phyloP scores from a whole-genome alignment of 768 basidiomycete species.

The Leccinum uliginosum region DNA sequence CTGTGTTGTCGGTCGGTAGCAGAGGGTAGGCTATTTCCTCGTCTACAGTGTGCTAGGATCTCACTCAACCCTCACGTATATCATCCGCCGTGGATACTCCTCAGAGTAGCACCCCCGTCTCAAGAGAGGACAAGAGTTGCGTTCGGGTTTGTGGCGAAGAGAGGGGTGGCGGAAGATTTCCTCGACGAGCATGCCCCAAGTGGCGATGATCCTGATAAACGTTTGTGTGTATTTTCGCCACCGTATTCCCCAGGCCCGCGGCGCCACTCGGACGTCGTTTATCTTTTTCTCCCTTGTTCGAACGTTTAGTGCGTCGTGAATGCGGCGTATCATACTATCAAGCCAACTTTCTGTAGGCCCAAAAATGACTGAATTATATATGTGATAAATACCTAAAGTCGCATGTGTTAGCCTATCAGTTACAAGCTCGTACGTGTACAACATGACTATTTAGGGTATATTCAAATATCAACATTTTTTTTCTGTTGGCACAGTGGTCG shows the following conservation, averaged over 20 bases:
- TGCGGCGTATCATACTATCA: not conserved
- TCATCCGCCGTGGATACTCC: slow-evolving; percentile 44
- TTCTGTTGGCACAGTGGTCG: too few species aligned
- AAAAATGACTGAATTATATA: too few species aligned
- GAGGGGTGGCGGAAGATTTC: slow-evolving; percentile 75
- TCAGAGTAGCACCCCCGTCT: slow-evolving; percentile 48
- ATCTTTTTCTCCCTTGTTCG: not conserved
- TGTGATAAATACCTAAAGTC: too few species aligned
- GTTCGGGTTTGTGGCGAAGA: slow-evolving; percentile 74
- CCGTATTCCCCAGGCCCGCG: not conserved
- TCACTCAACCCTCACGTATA: slow-evolving; percentile 51
- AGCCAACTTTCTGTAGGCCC: too few species aligned
- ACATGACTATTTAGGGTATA: too few species aligned
- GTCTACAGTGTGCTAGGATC: not conserved
- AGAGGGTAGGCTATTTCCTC: slow-evolving; percentile 58
- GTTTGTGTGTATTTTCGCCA: not conserved
- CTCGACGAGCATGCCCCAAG: slow-evolving; percentile 66
- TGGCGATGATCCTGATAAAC: slow-evolving; percentile 27
- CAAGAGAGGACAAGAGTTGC: slow-evolving; percentile 70
- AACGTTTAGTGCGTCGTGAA: not conserved
- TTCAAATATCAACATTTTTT: too few species aligned
- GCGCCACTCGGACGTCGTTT: not conserved
- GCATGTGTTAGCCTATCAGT: too few species aligned
- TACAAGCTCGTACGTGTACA: too few species aligned
- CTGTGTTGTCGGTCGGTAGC: slow-evolving; percentile 87